Evolutionary conservation across 441 rosid genomes (phyloP), one percentile per base, ranked within the genome.

Genomic region (Erodium trifolium): DNA sequence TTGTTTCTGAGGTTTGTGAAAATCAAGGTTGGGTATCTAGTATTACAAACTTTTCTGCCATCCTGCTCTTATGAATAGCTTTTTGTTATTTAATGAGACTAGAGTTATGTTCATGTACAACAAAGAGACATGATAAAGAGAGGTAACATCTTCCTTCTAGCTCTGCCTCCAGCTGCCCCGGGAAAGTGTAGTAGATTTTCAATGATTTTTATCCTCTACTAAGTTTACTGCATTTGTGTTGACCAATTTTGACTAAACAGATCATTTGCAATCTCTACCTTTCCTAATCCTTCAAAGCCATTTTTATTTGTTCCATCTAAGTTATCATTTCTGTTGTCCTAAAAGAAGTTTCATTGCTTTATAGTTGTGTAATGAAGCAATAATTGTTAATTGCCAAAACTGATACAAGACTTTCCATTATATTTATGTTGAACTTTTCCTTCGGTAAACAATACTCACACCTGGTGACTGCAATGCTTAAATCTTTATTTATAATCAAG

Each of bases 1-100:
- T 66, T 49, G 59, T 14, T 67, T 59, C 55, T 10, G 37, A 70
- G 70, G 71, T 67, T 14, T 47, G 23, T 63, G 55, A 34, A 62
- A 39, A 39, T 69, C 35, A 8, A 62, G 70, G 65, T 65, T 17
- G 39, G 60, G 37, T 65, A 4, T 0, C 16, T 57, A 31, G 27
- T 17, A 37, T 68, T 76, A 51, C 66, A 49, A 47, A 60, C 65
- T 70, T 63, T 31, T 31, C 16, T 63, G 8, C 66, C 66, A n/a
- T 29, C 39, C 39, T 31, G 66, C 39, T 29, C 1, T 63, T 29
- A 31, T 63, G 66, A 63, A 27, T n/a, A 63, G 18, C 29, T 63
- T 13, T 63, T 63, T 4, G 2, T 63, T 13, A 18, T 57, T 63
- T 29, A 63, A 29, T 23, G 39, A 63, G 66, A 31, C 12, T 10